Base-by-base conservation (phyloP, 345 rosid genomes). In the Rubroshorea leprosula region DNA sequence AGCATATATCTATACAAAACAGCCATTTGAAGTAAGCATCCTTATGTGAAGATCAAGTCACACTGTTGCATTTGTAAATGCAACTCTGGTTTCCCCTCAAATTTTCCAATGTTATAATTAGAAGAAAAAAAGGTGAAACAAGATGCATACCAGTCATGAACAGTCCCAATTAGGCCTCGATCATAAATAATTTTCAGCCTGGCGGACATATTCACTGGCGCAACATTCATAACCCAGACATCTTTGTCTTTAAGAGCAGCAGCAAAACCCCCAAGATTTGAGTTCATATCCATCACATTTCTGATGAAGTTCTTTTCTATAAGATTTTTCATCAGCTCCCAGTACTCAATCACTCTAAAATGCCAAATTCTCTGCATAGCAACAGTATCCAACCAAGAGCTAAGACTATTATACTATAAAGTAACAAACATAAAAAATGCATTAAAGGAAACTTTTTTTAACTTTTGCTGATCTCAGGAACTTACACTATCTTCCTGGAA, bases 251-350 rank as follows among this genome's bases (percentile, higher is more conserved):
- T 78, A 43, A 91, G 88, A 38, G 91, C 89, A 70, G 91, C 94
- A 61, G 83, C 97, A 59, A 93, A 93, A 26, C 99, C 93, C 5
- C 99, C 99, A 5, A 93, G 85, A 68, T 83, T 76, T 55, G 99
- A 79, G 69, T 83, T 93, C 99, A 93, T 93, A 68, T 93, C 99
- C 99, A 93, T 89, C 66, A 93, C 85, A 69, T 93, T 93, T 81
- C 97, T 77, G 61, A 93, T 73, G 55, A 83, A 76, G 58, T 75
- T 89, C 73, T 63, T 84, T 65, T 77, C 82, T n/a, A 83, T 71
- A 76, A 89, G 74, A 61, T 86, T 72, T 80, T 83, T 93, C 83
- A 89, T 76, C 74, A 86, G 87, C 67, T 86, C 87, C 96, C 88
- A 93, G 73, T 93, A 93, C 67, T 87, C 97, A 14, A 46, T 65